Evolutionary conservation across 768 basidiomycete genomes (phyloP), one percentile per base, ranked within the genome.

Genomic region (Trichaptum fuscoviolaceum): DNA sequence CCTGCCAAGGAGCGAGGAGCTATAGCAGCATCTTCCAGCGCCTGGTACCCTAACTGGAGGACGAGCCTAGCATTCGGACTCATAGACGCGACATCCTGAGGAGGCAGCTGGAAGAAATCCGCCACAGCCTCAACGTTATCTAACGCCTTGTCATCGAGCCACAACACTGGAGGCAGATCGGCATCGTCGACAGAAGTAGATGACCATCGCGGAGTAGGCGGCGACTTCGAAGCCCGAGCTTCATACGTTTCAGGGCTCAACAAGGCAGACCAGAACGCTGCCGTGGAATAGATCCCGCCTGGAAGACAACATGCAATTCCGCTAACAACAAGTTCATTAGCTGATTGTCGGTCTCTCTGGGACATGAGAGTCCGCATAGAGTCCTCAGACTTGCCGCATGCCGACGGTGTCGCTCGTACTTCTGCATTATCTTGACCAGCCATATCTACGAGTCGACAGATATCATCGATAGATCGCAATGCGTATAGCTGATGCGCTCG

Each of bases 1-100:
- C 65, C 65, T 3, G n/a, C n/a, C 58, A 65, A 10, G 1, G 57
- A 59, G 18, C 58, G 34, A 1, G 65, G 58, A 30, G 57, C 59
- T n/a, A 65, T 35, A 0, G 57, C n/a, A n/a, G 65, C 65, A 35
- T 65, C 65, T 36, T 65, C 65, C n/a, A 65, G 7, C 2, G 65
- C 65, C 20, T 57, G 27, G 34, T 65, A 65, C 7, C 65, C 65
- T 36, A 65, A 30, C 65, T 59, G 57, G 24, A 65, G 25, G 26
- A 26, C n/a, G 24, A 65, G 30, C 7, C 65, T 26, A 18, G 57
- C 58, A 26, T 60, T 65, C 59, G 65, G 65, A 23, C 42, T 57
- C 58, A 65, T 60, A 12, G 42, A 57, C 7, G 25, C 65, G 2
- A 35, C 65, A 17, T 65, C 65, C 9, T 52, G 57, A 3, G 27